Percentiles rank a stretch among this genome's conserved stretches.
Evolutionary conservation across 2,329 filamentous ascomycete species (phyloP).

Genomic region (Colletotrichum magnum): DNA sequence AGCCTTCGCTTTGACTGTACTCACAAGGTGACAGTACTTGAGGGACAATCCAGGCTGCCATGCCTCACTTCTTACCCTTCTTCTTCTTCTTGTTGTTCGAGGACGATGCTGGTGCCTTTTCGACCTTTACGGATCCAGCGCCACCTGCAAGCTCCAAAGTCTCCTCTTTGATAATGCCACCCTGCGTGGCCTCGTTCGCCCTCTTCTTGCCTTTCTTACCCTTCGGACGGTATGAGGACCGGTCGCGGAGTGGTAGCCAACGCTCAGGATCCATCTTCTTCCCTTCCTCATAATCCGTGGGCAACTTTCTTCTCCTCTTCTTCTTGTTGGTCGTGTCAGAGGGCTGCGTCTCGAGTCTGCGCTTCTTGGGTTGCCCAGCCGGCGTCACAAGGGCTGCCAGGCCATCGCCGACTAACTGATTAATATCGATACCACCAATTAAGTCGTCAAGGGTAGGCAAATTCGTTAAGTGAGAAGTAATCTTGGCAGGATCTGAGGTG

Average conservation of each 20-base stretch:
- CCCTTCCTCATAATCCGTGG: slow-evolving; percentile 81
- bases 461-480: slow-evolving; percentile 67
- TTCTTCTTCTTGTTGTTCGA: slow-evolving; percentile 67
- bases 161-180: slow-evolving; percentile 82
- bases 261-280: slow-evolving; percentile 91
- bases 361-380: slow-evolving; percentile 62
- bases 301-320: slow-evolving; percentile 74
- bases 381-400: slow-evolving; percentile 66
- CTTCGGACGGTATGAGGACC: slow-evolving; percentile 90
- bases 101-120: slow-evolving; percentile 64
- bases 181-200: slow-evolving; percentile 84
- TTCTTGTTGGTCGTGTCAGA: slow-evolving; percentile 50
- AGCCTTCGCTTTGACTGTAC: no score
- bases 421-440: slow-evolving; percentile 71
- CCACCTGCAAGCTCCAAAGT: slow-evolving; percentile 75
- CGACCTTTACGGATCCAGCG: slow-evolving; percentile 74
- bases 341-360: slow-evolving; percentile 49
- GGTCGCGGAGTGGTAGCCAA: slow-evolving; percentile 92
- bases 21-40: no score
- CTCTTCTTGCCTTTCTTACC: slow-evolving; percentile 93
- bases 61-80: slow-evolving; percentile 65
- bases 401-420: slow-evolving; percentile 75
- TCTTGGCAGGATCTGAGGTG: slow-evolving; percentile 69
- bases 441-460: slow-evolving; percentile 76
- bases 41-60: no score